Evolutionary conservation across 2,329 filamentous ascomycete species (phyloP).

Genomic region (Lachnellula subtilissima): DNA sequence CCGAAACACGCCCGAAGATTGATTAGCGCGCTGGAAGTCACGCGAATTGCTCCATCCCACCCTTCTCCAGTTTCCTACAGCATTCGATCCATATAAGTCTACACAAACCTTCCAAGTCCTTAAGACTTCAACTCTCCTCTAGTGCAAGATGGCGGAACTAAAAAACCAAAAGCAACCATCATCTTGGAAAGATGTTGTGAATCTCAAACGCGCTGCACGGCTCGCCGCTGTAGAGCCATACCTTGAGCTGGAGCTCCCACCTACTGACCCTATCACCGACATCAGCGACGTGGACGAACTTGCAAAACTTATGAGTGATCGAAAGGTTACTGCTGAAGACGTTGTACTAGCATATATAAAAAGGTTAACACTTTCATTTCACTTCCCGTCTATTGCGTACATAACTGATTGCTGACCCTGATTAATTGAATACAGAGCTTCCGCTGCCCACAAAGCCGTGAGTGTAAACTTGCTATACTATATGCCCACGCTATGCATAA

Average conservation of each 20-base stretch:
- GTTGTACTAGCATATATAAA: neutral
- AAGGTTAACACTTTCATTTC: neutral
- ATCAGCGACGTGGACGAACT: slow-evolving; percentile 6
- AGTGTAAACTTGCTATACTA: neutral
- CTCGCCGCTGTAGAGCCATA: slow-evolving; percentile 3
- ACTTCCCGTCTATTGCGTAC: neutral
- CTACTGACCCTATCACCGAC: slow-evolving; percentile 5
- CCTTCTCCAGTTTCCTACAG: neutral
- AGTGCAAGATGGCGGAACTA: neutral
- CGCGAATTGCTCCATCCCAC: neutral
- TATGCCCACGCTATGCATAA: too few species aligned
- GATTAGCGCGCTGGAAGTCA: too few species aligned
- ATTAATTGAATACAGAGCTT: neutral
- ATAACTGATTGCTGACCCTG: neutral
- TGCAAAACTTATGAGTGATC: neutral
- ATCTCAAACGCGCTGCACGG: slow-evolving; percentile 3
- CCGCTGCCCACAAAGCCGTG: slow-evolving; percentile 1
- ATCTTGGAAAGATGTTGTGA: neutral
- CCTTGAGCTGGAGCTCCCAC: neutral
- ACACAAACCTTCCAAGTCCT: too few species aligned
- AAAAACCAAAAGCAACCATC: neutral
- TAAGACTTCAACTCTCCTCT: too few species aligned
- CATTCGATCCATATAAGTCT: too few species aligned
- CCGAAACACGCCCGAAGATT: too few species aligned
- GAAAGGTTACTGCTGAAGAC: neutral